A percentile compares a stretch with the other conserved stretches of the same genome.
Evolutionary conservation across 108 stramenopile genomes (phyloP).

Genomic region (Skeletonema marinoi): DNA sequence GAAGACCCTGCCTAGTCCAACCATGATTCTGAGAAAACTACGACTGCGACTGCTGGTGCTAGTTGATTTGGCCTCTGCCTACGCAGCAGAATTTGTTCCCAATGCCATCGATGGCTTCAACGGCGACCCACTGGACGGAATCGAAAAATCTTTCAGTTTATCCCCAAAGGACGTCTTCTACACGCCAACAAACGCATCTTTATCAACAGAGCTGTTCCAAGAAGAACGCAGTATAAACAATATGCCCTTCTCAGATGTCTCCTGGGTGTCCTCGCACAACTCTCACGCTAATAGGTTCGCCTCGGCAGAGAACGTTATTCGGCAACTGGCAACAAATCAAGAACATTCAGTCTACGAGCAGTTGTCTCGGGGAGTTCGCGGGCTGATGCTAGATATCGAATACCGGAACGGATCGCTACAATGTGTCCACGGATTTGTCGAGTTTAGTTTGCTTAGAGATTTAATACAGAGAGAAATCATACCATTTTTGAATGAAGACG

Average conservation of each 20-base stretch:
- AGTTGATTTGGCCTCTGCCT: too few species aligned
- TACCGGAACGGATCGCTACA: not conserved
- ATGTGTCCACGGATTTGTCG: slow-evolving; percentile 19
- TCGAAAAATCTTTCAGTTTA: not conserved
- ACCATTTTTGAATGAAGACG: slow-evolving; percentile 24
- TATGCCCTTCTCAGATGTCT: slow-evolving; percentile 7
- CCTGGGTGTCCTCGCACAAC: slow-evolving; percentile 35
- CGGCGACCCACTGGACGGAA: not conserved
- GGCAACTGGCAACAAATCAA: slow-evolving; percentile 26
- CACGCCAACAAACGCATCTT: not conserved
- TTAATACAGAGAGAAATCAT: not conserved
- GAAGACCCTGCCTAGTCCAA: too few species aligned
- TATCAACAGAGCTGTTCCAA: not conserved
- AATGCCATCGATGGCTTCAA: too few species aligned
- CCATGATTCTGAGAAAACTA: too few species aligned
- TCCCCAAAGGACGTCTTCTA: not conserved
- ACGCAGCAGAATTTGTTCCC: too few species aligned
- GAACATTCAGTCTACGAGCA: slow-evolving; percentile 22
- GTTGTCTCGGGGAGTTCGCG: slow-evolving; percentile 21
- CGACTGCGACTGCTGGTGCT: too few species aligned
- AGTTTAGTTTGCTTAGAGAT: slow-evolving; percentile 14
- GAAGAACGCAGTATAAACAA: not conserved
- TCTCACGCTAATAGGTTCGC: slow-evolving; percentile 26
- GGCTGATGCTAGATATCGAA: slow-evolving; percentile 17
- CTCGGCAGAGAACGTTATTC: slow-evolving; percentile 7